Percentiles rank a stretch among this genome's conserved stretches.
These are phyloP conservation scores for Marsdenia floribunda DNA, from an alignment of 257 asterid genomes.

Conservation along the genomic window DNA sequence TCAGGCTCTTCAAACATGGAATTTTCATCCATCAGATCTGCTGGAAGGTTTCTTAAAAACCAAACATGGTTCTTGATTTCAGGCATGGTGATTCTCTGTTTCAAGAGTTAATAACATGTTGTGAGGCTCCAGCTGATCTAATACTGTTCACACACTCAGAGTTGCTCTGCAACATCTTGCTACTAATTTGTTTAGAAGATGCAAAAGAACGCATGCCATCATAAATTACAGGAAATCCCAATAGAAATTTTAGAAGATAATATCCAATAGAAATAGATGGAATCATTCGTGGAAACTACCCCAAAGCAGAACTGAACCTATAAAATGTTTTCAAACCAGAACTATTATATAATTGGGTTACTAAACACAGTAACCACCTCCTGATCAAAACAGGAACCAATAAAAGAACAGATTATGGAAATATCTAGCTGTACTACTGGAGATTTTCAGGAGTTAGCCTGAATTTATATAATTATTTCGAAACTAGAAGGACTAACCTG, in stretches of 20 bases:
- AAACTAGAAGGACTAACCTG: constrained; percentile 39
- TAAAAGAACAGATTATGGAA: background rate
- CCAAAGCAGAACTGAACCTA: background rate
- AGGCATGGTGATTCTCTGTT: constrained; percentile 78
- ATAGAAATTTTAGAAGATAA: background rate
- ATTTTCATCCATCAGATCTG: constrained; percentile 73
- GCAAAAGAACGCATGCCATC: background rate
- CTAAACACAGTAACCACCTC: background rate
- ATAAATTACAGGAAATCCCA: background rate
- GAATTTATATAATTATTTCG: background rate
- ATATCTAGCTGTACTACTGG: background rate
- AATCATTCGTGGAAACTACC: background rate
- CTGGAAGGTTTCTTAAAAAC: constrained; percentile 90
- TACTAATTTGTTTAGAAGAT: background rate
- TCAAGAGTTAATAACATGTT: constrained; percentile 13
- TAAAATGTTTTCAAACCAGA: background rate
- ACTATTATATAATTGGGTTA: background rate
- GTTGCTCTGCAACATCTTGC: background rate
- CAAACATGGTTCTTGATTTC: constrained; percentile 70
- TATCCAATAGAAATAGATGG: background rate
- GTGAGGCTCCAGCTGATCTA: constrained; percentile 2
- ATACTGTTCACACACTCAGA: background rate
- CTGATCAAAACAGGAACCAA: background rate
- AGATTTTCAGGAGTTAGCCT: background rate
- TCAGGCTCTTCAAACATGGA: constrained; percentile 70